Percentiles rank a stretch among this genome's conserved stretches.
Conservation (phyloP, 768 basidiomycete genomes). For the Fomitopsis serialis region DNA sequence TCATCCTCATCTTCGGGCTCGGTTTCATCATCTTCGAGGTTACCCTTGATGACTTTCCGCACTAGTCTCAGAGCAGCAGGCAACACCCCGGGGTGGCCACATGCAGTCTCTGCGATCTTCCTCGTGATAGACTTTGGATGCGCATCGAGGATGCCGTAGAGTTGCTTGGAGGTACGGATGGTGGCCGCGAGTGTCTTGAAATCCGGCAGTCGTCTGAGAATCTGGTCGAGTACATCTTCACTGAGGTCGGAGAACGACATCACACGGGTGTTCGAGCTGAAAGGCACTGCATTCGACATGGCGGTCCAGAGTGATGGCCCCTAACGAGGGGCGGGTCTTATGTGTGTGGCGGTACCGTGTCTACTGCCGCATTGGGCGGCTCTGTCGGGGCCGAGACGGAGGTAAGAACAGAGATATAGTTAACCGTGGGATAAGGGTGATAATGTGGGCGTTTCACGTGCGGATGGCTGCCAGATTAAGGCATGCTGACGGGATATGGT, state of each 20-base stretch:
- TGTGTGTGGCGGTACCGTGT: too few relatives aligned
- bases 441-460: neutral
- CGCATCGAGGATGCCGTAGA: constrained; percentile 16
- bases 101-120: constrained; percentile 17
- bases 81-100: constrained; percentile 14
- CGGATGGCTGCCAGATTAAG: neutral
- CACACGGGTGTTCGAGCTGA: neutral
- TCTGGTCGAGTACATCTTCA: constrained; percentile 19
- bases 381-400: neutral
- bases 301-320: too few relatives aligned
- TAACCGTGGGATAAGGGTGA: neutral
- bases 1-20: constrained; percentile 1
- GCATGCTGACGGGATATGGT: neutral
- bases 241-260: constrained; percentile 6
- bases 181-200: constrained; percentile 16
- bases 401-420: neutral
- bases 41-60: constrained; percentile 1
- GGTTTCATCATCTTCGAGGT: constrained; percentile 3
- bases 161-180: constrained; percentile 13
- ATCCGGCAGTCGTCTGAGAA: constrained; percentile 17
- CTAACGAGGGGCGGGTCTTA: too few relatives aligned
- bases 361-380: neutral
- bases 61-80: constrained; percentile 15
- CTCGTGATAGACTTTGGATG: constrained; percentile 18
- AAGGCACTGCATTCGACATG: neutral